Conservation (phyloP, 352 stramenopile species). For the Pythium aphanidermatum region DNA sequence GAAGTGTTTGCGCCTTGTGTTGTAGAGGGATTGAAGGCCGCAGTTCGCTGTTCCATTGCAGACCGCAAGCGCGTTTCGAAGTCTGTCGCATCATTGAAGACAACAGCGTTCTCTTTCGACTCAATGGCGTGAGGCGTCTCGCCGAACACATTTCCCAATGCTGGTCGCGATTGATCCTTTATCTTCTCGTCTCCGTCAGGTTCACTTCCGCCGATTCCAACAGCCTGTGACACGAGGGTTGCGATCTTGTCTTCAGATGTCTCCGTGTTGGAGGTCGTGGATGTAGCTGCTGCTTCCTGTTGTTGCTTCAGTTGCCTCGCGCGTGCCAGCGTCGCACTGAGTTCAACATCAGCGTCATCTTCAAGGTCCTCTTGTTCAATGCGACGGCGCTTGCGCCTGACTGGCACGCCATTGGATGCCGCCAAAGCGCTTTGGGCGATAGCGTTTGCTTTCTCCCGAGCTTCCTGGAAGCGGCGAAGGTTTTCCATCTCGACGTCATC, state of each 20-base stretch:
- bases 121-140: slow-evolving; percentile 28
- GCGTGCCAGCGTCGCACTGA: slow-evolving; percentile 68
- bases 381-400: slow-evolving; percentile 40
- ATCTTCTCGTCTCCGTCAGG: slow-evolving; percentile 20
- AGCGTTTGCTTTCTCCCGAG: slow-evolving; percentile 54
- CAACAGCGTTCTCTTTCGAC: slow-evolving; percentile 37
- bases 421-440: slow-evolving; percentile 37
- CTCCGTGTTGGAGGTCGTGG: slow-evolving; percentile 10
- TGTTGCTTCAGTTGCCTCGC: slow-evolving; percentile 38
- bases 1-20: neutral
- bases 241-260: slow-evolving; percentile 63
- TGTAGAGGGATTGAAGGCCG: slow-evolving; percentile 32
- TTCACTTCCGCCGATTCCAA: slow-evolving; percentile 18
- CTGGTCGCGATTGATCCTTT: slow-evolving; percentile 1
- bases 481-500: slow-evolving; percentile 40
- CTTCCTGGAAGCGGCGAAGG: slow-evolving; percentile 62
- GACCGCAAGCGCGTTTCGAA: slow-evolving; percentile 73
- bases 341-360: slow-evolving; percentile 68
- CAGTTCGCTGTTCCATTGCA: slow-evolving; percentile 65
- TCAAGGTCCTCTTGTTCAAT: slow-evolving; percentile 30
- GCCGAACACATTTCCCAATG: slow-evolving; percentile 35
- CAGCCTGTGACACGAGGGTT: slow-evolving; percentile 40
- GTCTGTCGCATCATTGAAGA: slow-evolving; percentile 84
- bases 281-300: slow-evolving; percentile 2
- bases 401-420: slow-evolving; percentile 8